Conservation (phyloP, 2,329 filamentous ascomycete species). For the Scytalidium sp. region DNA sequence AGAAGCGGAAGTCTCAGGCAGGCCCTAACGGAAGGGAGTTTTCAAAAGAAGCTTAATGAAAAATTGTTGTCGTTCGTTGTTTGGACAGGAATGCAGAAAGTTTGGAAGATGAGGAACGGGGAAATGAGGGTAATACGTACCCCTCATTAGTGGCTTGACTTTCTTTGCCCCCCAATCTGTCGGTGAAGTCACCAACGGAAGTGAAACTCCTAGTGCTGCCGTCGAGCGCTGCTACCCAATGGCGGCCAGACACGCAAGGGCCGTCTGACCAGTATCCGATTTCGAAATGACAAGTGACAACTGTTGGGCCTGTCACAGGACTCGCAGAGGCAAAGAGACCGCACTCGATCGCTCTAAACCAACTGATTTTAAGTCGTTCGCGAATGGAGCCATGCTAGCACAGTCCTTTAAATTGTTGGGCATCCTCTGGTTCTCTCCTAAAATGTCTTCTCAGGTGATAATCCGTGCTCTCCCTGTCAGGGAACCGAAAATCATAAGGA, state of each 20-base stretch:
- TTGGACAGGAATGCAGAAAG: not conserved
- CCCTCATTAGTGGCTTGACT: not conserved
- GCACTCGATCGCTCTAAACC: too few species aligned
- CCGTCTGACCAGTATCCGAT: conserved; percentile 16
- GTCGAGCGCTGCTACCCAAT: conserved; percentile 16
- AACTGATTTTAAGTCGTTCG: too few species aligned
- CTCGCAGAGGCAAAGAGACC: too few species aligned
- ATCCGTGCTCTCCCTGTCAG: too few species aligned
- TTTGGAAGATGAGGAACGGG: conserved; percentile 2
- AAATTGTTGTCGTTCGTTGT: not conserved
- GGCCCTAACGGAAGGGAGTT: not conserved
- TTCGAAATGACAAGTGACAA: not conserved
- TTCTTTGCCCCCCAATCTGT: not conserved
- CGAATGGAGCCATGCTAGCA: too few species aligned
- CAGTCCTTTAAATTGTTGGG: too few species aligned
- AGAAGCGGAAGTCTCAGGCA: not conserved
- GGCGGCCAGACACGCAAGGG: conserved; percentile 19
- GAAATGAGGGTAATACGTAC: conserved; percentile 4
- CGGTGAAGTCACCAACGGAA: not conserved
- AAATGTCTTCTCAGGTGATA: too few species aligned
- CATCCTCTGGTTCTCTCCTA: too few species aligned
- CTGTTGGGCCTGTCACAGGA: not conserved
- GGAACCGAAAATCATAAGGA: too few species aligned
- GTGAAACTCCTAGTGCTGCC: not conserved
- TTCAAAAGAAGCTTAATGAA: not conserved